phyloP scores from a whole-genome alignment of 768 basidiomycete genomes.

The Tricholomella constricta region DNA sequence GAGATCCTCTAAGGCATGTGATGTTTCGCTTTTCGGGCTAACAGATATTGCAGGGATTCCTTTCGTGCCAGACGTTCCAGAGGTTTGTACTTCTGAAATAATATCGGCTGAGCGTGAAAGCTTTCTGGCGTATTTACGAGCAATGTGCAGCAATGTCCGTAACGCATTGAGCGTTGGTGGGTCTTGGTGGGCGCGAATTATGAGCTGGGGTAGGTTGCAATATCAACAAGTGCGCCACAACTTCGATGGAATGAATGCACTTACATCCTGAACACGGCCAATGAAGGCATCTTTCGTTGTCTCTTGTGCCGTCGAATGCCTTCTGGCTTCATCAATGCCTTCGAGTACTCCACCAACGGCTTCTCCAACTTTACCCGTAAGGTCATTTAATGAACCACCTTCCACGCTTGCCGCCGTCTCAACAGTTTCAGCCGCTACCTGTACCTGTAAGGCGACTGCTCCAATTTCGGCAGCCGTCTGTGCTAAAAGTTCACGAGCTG shows the following conservation, averaged over 20 bases:
- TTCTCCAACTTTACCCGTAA: neutral
- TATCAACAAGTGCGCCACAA: neutral
- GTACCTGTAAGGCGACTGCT: conserved; percentile 29
- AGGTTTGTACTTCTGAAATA: conserved; percentile 11
- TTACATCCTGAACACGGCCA: conserved; percentile 32
- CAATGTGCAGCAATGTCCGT: conserved; percentile 29
- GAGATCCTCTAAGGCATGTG: conserved; percentile 25
- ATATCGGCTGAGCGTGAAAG: conserved; percentile 18
- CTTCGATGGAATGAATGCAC: neutral
- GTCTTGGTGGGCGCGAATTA: conserved; percentile 33
- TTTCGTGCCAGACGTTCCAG: conserved; percentile 12
- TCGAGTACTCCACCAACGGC: neutral
- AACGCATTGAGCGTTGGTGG: conserved; percentile 33
- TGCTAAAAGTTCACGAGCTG: conserved; percentile 32
- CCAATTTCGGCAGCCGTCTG: conserved; percentile 34
- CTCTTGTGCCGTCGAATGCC: neutral
- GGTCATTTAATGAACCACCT: conserved; percentile 1
- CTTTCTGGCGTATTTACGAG: conserved; percentile 34
- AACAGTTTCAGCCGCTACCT: conserved; percentile 33
- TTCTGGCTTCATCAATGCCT: neutral
- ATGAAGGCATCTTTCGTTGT: conserved; percentile 19
- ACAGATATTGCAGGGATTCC: neutral
- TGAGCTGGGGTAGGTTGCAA: conserved; percentile 20
- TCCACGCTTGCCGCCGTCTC: conserved; percentile 19
- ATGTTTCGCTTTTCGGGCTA: neutral